Conservation (phyloP, 2,329 filamentous ascomycete species). For the Aspergillaceae sp. region DNA sequence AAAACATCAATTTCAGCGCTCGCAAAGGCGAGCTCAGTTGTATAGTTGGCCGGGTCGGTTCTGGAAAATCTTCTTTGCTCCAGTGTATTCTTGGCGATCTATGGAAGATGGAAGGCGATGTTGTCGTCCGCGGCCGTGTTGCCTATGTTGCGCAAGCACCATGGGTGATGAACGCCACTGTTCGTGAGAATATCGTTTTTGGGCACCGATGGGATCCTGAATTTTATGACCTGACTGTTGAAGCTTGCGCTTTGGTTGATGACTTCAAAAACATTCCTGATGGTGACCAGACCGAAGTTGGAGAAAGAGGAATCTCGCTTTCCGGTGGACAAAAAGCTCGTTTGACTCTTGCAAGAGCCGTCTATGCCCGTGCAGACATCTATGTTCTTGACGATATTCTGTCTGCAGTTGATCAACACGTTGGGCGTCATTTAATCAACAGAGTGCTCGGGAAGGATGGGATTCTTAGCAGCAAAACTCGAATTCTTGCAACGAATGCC, state of each 20-base stretch:
- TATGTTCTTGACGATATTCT: constrained; percentile 91
- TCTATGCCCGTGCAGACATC: constrained; percentile 93
- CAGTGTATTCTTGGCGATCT: constrained; percentile 83
- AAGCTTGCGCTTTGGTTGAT: constrained; percentile 81
- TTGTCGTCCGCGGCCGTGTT: constrained; percentile 69
- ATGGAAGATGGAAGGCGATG: constrained; percentile 78
- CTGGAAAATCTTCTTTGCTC: constrained; percentile 88
- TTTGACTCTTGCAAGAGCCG: constrained; percentile 81
- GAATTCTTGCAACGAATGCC: constrained; percentile 88
- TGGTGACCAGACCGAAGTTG: constrained; percentile 92
- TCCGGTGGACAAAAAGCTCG: constrained; percentile 95
- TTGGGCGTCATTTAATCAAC: constrained; percentile 89
- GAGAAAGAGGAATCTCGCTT: constrained; percentile 90
- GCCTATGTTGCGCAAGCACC: constrained; percentile 89
- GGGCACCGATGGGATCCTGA: constrained; percentile 86
- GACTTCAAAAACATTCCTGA: constrained; percentile 90
- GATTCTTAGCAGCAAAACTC: constrained; percentile 74
- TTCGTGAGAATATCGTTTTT: constrained; percentile 95
- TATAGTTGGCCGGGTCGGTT: constrained; percentile 85
- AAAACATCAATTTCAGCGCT: constrained; percentile 78
- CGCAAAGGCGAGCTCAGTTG: constrained; percentile 91
- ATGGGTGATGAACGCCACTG: constrained; percentile 97
- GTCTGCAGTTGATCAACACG: constrained; percentile 96
- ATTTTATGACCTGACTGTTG: constrained; percentile 89
- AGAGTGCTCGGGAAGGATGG: constrained; percentile 82